phyloP scores from a whole-genome alignment of 768 basidiomycete species.

The Stropharia rugosoannulata region DNA sequence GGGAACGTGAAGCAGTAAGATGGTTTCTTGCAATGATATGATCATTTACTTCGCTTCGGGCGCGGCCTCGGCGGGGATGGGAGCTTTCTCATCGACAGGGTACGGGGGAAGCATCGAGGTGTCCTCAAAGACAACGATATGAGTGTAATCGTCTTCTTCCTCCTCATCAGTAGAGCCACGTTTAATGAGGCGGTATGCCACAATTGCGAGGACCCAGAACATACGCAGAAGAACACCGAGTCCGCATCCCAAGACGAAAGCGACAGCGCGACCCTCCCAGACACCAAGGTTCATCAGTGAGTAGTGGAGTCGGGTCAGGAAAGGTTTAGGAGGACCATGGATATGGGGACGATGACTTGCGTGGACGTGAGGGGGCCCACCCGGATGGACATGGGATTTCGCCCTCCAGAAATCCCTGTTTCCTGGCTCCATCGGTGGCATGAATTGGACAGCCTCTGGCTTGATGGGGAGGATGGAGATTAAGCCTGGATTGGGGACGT shows the following conservation, averaged over 20 bases:
- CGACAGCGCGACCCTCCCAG: slow-evolving; percentile 82
- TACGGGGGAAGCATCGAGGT: slow-evolving; percentile 59
- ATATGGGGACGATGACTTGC: slow-evolving; percentile 11
- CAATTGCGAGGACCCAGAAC: slow-evolving; percentile 69
- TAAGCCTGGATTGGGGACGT: neutral
- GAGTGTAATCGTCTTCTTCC: slow-evolving; percentile 39
- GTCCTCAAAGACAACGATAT: slow-evolving; percentile 34
- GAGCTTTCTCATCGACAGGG: slow-evolving; percentile 50
- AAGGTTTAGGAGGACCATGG: slow-evolving; percentile 32
- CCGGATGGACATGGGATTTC: slow-evolving; percentile 7
- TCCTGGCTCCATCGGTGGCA: slow-evolving; percentile 29
- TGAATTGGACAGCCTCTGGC: slow-evolving; percentile 29
- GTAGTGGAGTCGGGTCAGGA: slow-evolving; percentile 59
- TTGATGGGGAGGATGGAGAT: slow-evolving; percentile 14
- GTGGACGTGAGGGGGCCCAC: slow-evolving; percentile 21
- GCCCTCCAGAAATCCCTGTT: neutral
- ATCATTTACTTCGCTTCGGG: slow-evolving; percentile 12
- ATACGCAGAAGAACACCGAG: slow-evolving; percentile 81
- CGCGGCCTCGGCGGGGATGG: slow-evolving; percentile 9
- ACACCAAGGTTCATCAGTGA: slow-evolving; percentile 71
- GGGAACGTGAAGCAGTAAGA: neutral
- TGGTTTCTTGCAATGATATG: neutral
- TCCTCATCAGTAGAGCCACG: slow-evolving; percentile 40
- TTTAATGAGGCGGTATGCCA: slow-evolving; percentile 56
- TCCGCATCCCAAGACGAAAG: slow-evolving; percentile 86